Percentiles rank a stretch among this genome's conserved stretches.
phyloP scores from a whole-genome alignment of 441 rosid genomes.

The Populus hybrid region DNA sequence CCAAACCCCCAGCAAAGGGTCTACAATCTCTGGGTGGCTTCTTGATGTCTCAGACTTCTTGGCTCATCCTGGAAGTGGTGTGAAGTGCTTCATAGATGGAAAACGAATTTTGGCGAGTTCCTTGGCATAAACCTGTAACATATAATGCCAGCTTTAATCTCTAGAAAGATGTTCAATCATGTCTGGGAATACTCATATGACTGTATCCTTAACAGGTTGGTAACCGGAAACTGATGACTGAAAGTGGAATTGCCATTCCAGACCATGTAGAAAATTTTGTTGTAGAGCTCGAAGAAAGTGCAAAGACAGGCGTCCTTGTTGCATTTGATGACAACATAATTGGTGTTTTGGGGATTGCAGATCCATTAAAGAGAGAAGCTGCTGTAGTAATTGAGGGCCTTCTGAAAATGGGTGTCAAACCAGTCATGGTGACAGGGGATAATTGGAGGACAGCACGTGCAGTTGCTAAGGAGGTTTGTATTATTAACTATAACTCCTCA shows the following conservation, averaged over 20 bases:
- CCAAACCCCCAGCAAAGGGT: constrained; percentile 34
- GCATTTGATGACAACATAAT: constrained; percentile 48
- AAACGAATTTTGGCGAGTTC: constrained; percentile 60
- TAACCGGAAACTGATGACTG: constrained; percentile 80
- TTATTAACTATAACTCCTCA: too few relatives aligned
- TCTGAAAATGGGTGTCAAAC: constrained; percentile 77
- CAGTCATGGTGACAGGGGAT: constrained; percentile 98
- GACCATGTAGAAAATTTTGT: constrained; percentile 58
- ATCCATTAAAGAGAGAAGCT: constrained; percentile 91
- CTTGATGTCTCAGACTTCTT: constrained; percentile 58
- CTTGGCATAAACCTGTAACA: neutral
- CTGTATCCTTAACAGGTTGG: constrained; percentile 61
- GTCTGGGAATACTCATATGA: constrained; percentile 8
- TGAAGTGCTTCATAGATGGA: constrained; percentile 63
- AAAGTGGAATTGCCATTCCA: constrained; percentile 58
- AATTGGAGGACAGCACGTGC: constrained; percentile 95
- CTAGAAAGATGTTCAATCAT: neutral
- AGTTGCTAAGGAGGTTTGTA: constrained; percentile 83
- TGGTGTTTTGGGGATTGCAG: constrained; percentile 87
- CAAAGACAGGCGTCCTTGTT: constrained; percentile 79
- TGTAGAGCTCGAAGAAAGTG: constrained; percentile 81
- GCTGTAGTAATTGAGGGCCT: constrained; percentile 90
- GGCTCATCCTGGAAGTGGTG: constrained; percentile 89
- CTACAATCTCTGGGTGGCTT: constrained; percentile 64
- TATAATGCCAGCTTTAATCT: neutral